phyloP scores from a whole-genome alignment of 257 asterid species.

The Nicotiana undulata region DNA sequence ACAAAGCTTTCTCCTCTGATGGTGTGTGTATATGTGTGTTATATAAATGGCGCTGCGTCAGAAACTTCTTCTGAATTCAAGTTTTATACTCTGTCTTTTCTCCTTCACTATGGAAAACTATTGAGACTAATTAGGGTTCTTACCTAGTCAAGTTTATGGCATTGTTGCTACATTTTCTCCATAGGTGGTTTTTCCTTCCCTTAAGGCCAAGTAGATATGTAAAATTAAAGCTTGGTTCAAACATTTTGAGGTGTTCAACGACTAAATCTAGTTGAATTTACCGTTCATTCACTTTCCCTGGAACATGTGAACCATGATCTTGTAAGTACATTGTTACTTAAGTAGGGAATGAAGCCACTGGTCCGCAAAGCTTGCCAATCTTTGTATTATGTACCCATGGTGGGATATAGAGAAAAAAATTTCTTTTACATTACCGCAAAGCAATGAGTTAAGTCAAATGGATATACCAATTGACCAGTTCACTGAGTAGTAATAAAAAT shows the following conservation, averaged over 20 bases:
- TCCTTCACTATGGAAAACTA: neutral
- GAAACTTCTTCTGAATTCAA: conserved; percentile 25
- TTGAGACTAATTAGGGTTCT: conserved; percentile 9
- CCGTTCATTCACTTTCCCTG: conserved; percentile 20
- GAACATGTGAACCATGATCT: conserved; percentile 21
- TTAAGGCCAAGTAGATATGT: conserved; percentile 28
- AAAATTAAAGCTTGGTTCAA: conserved; percentile 7
- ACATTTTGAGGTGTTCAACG: conserved; percentile 14
- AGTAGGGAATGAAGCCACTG: conserved; percentile 67
- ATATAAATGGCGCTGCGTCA: conserved; percentile 11
- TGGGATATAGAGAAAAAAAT: conserved; percentile 14
- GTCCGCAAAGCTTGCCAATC: conserved; percentile 39
- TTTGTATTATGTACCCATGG: conserved; percentile 28
- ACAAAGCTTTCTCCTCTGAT: conserved; percentile 3
- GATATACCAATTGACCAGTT: no score
- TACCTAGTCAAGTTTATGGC: conserved; percentile 6
- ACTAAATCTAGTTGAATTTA: conserved; percentile 17
- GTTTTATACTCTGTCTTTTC: neutral
- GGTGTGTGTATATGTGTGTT: neutral
- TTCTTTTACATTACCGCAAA: conserved; percentile 14
- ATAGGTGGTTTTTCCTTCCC: conserved; percentile 20
- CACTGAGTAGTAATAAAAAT: no score
- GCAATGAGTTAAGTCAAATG: no score
- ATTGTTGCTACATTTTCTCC: conserved; percentile 14
- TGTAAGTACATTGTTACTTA: conserved; percentile 17